Conservation (phyloP, 1,284 basidiomycete genomes). For the Volvariella surrecta region DNA sequence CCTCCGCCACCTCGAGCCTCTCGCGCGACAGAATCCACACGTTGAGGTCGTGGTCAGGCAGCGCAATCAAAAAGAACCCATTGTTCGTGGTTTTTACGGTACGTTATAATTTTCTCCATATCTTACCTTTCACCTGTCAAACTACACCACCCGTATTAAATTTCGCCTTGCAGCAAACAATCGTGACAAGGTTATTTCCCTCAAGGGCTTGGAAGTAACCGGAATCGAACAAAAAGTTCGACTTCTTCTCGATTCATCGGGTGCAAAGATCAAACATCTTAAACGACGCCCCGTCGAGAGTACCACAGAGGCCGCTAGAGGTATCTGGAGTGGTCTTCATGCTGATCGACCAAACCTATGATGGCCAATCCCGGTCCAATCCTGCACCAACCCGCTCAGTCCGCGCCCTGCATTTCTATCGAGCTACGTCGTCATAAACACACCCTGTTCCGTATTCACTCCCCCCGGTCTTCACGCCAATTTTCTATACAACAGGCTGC, state of each 20-base stretch:
- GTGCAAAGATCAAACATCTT: slow-evolving; percentile 72
- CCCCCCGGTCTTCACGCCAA: not conserved
- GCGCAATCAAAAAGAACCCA: slow-evolving; percentile 63
- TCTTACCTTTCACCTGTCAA: slow-evolving; percentile 1
- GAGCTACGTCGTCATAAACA: not conserved
- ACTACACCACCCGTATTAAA: too few species aligned
- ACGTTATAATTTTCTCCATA: slow-evolving; percentile 12
- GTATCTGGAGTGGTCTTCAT: slow-evolving; percentile 82
- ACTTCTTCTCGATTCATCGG: slow-evolving; percentile 78
- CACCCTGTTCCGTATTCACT: not conserved
- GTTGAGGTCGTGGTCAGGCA: slow-evolving; percentile 75
- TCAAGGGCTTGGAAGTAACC: slow-evolving; percentile 64
- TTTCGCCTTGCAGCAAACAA: slow-evolving; percentile 49
- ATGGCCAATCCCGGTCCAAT: not conserved
- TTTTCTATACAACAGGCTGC: not conserved
- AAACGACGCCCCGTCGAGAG: slow-evolving; percentile 69
- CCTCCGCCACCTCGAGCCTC: slow-evolving; percentile 40
- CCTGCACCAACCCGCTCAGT: not conserved
- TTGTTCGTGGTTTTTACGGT: slow-evolving; percentile 74
- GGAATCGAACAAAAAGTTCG: slow-evolving; percentile 69
- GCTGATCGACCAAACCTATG: slow-evolving; percentile 44
- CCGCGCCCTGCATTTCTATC: not conserved
- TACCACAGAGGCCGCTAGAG: slow-evolving; percentile 69
- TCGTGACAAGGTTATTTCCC: slow-evolving; percentile 72
- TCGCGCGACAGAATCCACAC: slow-evolving; percentile 68